Percentiles rank a stretch among this genome's conserved stretches.
Evolutionary conservation across 2,329 filamentous ascomycete genomes (phyloP).

Genomic region (Fonsecaea pedrosoi): DNA sequence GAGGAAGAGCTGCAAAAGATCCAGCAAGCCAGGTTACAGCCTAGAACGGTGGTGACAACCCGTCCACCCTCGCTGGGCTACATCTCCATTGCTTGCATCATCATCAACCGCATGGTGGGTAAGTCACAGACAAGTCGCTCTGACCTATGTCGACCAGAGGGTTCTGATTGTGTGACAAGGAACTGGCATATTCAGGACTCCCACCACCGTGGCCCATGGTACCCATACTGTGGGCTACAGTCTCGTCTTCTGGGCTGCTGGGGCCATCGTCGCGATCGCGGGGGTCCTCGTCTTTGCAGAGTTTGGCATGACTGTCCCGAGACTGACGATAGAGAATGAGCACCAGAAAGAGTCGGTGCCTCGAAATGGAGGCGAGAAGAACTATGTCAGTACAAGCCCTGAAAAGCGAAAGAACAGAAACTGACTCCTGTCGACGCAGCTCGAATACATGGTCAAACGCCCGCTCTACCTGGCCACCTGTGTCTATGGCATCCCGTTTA

Average conservation of each 20-base stretch:
- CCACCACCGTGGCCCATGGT: conserved; percentile 4
- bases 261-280: not conserved
- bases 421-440: conserved; percentile 11
- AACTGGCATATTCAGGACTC: conserved; percentile 14
- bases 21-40: not conserved
- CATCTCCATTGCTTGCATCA: conserved; percentile 1
- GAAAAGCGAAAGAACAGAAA: not conserved
- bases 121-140: not conserved
- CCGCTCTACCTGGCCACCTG: conserved; percentile 36
- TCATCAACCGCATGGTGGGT: conserved; percentile 16
- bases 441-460: conserved; percentile 41
- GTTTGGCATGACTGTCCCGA: conserved; percentile 11
- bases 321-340: conserved; percentile 1
- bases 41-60: not conserved
- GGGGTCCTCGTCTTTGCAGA: conserved; percentile 10
- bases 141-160: not conserved
- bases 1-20: not conserved
- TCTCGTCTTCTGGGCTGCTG: conserved; percentile 14
- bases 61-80: conserved; percentile 6
- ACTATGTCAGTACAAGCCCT: conserved; percentile 27
- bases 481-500: conserved; percentile 41
- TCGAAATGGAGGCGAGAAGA: conserved; percentile 31
- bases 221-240: conserved; percentile 3
- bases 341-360: conserved; percentile 9
- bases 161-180: not conserved